Conservation (phyloP, 768 basidiomycete genomes). For the Pleurotus pulmonarius region DNA sequence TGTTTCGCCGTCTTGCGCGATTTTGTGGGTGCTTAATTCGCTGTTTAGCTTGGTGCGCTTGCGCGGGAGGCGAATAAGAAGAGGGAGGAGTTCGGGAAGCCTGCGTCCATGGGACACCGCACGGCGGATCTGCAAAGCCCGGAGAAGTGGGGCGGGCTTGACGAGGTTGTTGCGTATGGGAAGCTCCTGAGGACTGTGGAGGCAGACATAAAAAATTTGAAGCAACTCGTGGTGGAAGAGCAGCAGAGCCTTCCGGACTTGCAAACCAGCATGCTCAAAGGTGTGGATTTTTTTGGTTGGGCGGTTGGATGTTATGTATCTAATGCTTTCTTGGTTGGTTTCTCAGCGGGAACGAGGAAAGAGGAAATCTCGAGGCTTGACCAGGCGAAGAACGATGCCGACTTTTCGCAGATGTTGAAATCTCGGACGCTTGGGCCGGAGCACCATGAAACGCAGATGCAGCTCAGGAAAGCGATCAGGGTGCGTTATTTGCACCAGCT, state of each 20-base stretch:
- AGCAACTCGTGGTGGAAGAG: slow-evolving; percentile 36
- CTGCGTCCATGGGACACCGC: slow-evolving; percentile 33
- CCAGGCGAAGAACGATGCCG: slow-evolving; percentile 72
- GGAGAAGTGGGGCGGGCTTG: slow-evolving; percentile 46
- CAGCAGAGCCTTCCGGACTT: slow-evolving; percentile 47
- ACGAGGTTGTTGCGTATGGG: slow-evolving; percentile 50
- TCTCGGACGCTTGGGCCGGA: slow-evolving; percentile 84
- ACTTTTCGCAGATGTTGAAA: slow-evolving; percentile 73
- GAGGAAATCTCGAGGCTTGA: slow-evolving; percentile 83
- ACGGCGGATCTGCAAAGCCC: slow-evolving; percentile 43
- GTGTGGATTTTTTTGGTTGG: slow-evolving; percentile 28
- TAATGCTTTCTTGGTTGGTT: neutral
- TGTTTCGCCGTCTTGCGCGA: slow-evolving; percentile 7
- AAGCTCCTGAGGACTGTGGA: slow-evolving; percentile 43
- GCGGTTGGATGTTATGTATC: neutral
- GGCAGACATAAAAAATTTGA: slow-evolving; percentile 48
- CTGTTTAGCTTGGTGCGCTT: slow-evolving; percentile 38
- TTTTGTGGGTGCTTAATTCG: slow-evolving; percentile 1
- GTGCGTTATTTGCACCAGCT: slow-evolving; percentile 35
- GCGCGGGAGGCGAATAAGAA: slow-evolving; percentile 34
- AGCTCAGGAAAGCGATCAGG: slow-evolving; percentile 67
- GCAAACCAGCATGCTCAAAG: slow-evolving; percentile 65
- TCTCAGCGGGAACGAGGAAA: slow-evolving; percentile 69
- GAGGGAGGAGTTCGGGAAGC: slow-evolving; percentile 30
- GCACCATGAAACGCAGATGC: slow-evolving; percentile 77